Evolutionary conservation across 2,329 filamentous ascomycete species (phyloP), one percentile per base, ranked within the genome.

Genomic region (Neodidymelliopsis sp.): DNA sequence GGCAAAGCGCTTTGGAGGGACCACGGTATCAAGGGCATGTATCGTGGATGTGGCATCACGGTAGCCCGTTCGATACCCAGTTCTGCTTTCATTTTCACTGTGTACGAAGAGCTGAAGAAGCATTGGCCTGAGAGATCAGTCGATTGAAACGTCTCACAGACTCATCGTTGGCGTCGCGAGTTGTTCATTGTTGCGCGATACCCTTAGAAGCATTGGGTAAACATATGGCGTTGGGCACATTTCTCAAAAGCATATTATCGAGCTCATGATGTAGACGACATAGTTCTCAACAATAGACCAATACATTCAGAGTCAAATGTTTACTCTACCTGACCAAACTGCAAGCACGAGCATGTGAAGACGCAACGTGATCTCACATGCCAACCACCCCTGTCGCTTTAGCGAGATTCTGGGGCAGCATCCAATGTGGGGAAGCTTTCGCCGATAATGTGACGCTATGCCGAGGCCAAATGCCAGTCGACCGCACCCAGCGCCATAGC

Each of bases 41-140:
- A 99, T 71, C 85, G 93, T 42, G 94, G 94, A 3, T 99, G 94
- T 65, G 94, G 94, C 23, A 94, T 99, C 59, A 99, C 94, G 0
- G 91, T 94, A 34, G 79, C 86, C 23, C 84, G 94, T 53, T 89
- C 91, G 25, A 92, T 91, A 23, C 94, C 94, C 2, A 97, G 92
- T 73, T 97, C 92, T n/a, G 94, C 94, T 6, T 91, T 97, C 67
- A 99, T 99, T 53, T 99, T 99, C 67, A 92, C 94, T 54, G 86
- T 97, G 53, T 97, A 92, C 70, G 94, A 97, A 74, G 88, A 86
- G 11, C 74, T 99, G 72, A 91, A 91, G 76, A 70, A 66, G 57
- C 59, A 61, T 24, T 73, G 70, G 70, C 62, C 67, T 25, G 61
- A 61, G 24, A 54, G 53, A 30, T 20, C 27, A 24, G n/a, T 27